phyloP scores from a whole-genome alignment of 1,139 yeast genomes.

The Candida tropicalis region DNA sequence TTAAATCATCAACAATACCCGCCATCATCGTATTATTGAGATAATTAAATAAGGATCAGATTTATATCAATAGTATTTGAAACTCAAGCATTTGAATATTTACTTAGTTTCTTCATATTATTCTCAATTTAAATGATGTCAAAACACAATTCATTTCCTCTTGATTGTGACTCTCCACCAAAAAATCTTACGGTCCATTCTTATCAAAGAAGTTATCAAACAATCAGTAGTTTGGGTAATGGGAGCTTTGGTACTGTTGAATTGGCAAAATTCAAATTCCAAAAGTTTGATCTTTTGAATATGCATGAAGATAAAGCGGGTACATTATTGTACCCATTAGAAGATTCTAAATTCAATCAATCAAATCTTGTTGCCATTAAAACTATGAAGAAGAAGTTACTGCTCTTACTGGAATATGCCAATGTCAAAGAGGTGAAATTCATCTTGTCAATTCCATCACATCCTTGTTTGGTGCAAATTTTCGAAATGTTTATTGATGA shows the following conservation, averaged over 20 bases:
- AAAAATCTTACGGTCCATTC: constrained; percentile 40
- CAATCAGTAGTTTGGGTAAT: constrained; percentile 60
- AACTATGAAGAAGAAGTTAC: constrained; percentile 63
- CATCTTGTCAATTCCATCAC: constrained; percentile 69
- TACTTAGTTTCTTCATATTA: background rate
- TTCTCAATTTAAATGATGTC: constrained; percentile 7
- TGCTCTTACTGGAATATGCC: constrained; percentile 56
- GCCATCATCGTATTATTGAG: background rate
- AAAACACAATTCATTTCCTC: constrained; percentile 12
- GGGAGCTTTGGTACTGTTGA: constrained; percentile 81
- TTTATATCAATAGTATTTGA: background rate
- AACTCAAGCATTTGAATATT: background rate
- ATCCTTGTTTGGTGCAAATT: constrained; percentile 69
- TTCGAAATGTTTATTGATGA: constrained; percentile 80
- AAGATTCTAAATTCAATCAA: constrained; percentile 25
- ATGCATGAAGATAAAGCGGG: constrained; percentile 25
- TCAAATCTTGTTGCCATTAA: constrained; percentile 77
- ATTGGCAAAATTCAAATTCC: constrained; percentile 51
- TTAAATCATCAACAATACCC: constrained; percentile 6
- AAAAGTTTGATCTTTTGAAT: constrained; percentile 18
- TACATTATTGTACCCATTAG: constrained; percentile 54
- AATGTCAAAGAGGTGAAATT: constrained; percentile 76
- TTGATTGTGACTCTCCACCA: constrained; percentile 24
- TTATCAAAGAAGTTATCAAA: constrained; percentile 47
- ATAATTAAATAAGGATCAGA: background rate